phyloP scores from a whole-genome alignment of 2,329 filamentous ascomycete species.

The Blastomyces emzantsi region DNA sequence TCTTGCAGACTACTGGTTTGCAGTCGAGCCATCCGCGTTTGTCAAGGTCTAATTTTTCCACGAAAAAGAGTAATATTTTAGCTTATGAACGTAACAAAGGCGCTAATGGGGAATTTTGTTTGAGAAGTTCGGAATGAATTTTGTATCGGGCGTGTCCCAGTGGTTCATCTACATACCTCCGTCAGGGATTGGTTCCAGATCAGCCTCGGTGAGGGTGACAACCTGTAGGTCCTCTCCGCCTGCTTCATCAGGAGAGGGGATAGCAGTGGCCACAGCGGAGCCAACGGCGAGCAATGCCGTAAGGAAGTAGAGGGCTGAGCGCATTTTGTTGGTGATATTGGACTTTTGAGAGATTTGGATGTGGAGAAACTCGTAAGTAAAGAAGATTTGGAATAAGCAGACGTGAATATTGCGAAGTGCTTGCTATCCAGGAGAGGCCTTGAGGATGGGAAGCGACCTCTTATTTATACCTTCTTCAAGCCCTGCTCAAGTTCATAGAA shows the following conservation, averaged over 20 bases:
- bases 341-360: not conserved
- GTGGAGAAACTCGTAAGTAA: not conserved
- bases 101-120: not conserved
- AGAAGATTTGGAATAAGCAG: not conserved
- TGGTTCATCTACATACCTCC: constrained; percentile 2
- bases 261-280: not conserved
- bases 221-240: not conserved
- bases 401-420: not conserved
- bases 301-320: not conserved
- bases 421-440: not conserved
- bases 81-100: not conserved
- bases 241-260: not conserved
- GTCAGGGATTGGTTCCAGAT: not conserved
- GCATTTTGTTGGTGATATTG: constrained; percentile 5
- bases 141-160: not conserved
- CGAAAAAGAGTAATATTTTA: not conserved
- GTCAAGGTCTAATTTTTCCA: not conserved
- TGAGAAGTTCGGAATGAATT: not conserved
- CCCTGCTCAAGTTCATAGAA: not conserved
- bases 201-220: not conserved
- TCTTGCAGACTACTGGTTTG: not conserved
- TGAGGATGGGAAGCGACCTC: not conserved
- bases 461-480: not conserved
- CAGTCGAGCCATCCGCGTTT: not conserved
- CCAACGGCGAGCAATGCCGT: not conserved